Base-by-base conservation (phyloP, 2,329 filamentous ascomycete species). In the Reticulascus tulasneorum region DNA sequence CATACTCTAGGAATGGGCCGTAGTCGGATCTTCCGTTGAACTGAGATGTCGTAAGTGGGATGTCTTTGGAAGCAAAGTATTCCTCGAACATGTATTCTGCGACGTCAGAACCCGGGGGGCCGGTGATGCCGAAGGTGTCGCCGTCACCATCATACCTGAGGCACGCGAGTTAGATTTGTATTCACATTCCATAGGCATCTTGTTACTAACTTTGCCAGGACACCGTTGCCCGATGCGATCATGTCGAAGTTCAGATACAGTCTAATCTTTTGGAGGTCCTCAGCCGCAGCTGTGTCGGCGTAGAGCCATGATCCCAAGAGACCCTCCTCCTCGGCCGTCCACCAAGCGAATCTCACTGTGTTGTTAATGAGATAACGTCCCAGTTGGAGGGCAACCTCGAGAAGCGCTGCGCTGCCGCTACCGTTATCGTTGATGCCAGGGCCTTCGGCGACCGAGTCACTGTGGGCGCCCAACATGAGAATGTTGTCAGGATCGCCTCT, bases 341-440 rank as follows among this genome's bases (percentile, higher is more conserved):
- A 84, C 66, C 75, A 84, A 36, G 62, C 68, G 56, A 83, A 81
- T 39, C 78, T 72, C n/a, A 83, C 71, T 22, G 71, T 69, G 50
- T 79, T 77, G 41, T 71, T 78, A 37, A 76, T 67, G 6, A 55
- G 58, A 56, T 67, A 82, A 27, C 67, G 63, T n/a, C 73, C 68
- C 21, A 83, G 66, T n/a, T 71, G 69, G 18, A 71, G 68, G 9
- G 79, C 79, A 20, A 79, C 64, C 34, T 77, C 75, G 8, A 83
- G 64, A 33, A 80, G 64, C 17, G 69, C 70, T 43, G 79, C 71
- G 3, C 69, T 68, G 13, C 79, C 79, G 11, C 69, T 75, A 31
- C 78, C 79, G 48, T 84, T 73, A 52, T 83, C 79, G 54, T 83
- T 84, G 61, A 84, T 79, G 6, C 79, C 79, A 0, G 79, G 78